Evolutionary conservation across 139 green algal species (phyloP), one percentile per base, ranked within the genome.

Genomic region (Picochlorum sp.): DNA sequence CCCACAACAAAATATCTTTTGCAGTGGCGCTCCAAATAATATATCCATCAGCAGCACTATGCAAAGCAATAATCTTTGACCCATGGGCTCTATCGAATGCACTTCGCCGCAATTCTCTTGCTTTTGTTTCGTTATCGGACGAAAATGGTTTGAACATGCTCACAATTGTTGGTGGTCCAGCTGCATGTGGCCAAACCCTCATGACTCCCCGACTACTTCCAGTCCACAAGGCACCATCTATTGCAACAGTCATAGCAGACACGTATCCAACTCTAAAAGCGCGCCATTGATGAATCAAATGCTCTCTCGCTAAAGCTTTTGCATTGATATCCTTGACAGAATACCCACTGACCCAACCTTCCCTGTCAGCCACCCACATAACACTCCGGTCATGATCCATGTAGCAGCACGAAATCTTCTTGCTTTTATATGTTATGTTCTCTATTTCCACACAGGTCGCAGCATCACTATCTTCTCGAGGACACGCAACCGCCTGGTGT

Each of bases 171-270:
- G 51, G 26, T 4, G 20, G 18, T 30, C 13, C 21, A 34, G 21
- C n/a, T 13, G 26, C n/a, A 23, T 45, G 30, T 11, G 31, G 18
- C 80, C 83, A 89, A 4, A 68, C 56, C 2, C 83, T 67, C 16
- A 91, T 49, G 44, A 69, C 65, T 38, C 84, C 84, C 7, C 66
- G 65, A 11, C 65, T 72, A 10, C 63, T 77, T n/a, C 69, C 84
- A 4, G 76, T 88, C 84, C 83, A 90, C 57, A 91, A 69, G 6
- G 87, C 76, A n/a, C 84, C 84, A 63, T 70, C 73, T 0, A 68
- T 51, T 2, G 66, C 79, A 16, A 77, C 34, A 18, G 54, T 65
- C 51, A 91, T 63, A 28, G 71, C 49, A 2, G 72, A 79, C 3
- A 87, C 66, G 20, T 63, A 55, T 45, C 78, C 68, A 24, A 71